Evolutionary conservation across 2,329 filamentous ascomycete species (phyloP).

Genomic region (Trichoderma sp.): DNA sequence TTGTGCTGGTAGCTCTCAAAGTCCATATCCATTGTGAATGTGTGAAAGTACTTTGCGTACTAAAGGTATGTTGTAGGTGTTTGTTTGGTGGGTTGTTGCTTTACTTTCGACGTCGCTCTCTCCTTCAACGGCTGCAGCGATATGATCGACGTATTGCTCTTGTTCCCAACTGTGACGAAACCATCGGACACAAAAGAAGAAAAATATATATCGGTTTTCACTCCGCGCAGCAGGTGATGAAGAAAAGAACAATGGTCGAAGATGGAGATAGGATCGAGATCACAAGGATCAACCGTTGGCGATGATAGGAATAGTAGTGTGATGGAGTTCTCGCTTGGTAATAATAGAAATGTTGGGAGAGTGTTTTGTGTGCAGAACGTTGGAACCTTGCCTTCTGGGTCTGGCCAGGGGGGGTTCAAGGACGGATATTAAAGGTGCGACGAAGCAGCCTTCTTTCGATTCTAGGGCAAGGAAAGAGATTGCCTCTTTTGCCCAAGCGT

Average conservation of each 20-base stretch:
- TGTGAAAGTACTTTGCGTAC: not conserved
- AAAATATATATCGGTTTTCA: not conserved
- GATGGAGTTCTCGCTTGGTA: not conserved
- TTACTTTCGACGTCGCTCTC: constrained; percentile 17
- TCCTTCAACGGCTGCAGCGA: constrained; percentile 19
- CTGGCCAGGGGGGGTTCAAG: not conserved
- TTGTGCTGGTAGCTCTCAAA: constrained; percentile 30
- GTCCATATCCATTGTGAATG: constrained; percentile 34
- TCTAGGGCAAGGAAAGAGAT: constrained; percentile 11
- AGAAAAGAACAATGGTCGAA: not conserved
- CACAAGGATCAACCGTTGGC: not conserved
- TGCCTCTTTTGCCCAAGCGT: constrained; percentile 15
- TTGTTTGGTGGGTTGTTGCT: not conserved
- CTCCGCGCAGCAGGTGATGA: constrained; percentile 9
- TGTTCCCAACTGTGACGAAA: constrained; percentile 26
- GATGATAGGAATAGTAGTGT: constrained; percentile 7
- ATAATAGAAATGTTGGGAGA: not conserved
- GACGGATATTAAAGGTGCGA: constrained; percentile 17
- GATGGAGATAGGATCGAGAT: not conserved
- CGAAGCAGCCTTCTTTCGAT: constrained; percentile 8
- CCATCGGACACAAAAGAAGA: constrained; percentile 29
- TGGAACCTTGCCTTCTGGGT: not conserved
- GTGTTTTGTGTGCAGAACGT: not conserved
- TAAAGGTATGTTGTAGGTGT: not conserved
- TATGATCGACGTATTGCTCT: constrained; percentile 20